phyloP scores from a whole-genome alignment of 2,329 filamentous ascomycete genomes.

The Beauveria asiatica region DNA sequence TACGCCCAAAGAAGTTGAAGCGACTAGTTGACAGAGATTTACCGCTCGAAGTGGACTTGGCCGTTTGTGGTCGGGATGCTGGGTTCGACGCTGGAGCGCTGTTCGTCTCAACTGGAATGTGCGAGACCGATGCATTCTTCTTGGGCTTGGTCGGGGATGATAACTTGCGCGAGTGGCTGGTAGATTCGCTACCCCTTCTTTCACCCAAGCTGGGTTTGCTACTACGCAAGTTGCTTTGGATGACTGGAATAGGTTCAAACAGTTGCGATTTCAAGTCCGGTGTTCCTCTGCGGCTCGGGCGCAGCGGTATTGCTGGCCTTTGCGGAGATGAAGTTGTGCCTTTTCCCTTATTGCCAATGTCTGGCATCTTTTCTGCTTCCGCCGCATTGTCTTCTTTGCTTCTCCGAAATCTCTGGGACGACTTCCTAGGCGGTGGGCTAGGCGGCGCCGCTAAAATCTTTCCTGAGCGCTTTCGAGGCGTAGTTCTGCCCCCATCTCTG shows the following conservation, averaged over 20 bases:
- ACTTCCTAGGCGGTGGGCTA: slow-evolving; percentile 54
- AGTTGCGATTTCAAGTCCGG: slow-evolving; percentile 51
- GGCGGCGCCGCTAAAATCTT: slow-evolving; percentile 42
- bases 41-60: slow-evolving; percentile 42
- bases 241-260: slow-evolving; percentile 42
- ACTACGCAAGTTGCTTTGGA: slow-evolving; percentile 53
- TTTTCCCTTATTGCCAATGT: slow-evolving; percentile 19
- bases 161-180: slow-evolving; percentile 18
- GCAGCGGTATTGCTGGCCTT: slow-evolving; percentile 13
- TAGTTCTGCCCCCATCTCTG: slow-evolving; percentile 38
- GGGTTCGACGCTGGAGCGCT: not conserved
- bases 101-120: slow-evolving; percentile 15
- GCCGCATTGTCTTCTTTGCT: slow-evolving; percentile 23
- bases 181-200: slow-evolving; percentile 36
- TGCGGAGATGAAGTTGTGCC: slow-evolving; percentile 19
- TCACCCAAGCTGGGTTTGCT: slow-evolving; percentile 35
- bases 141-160: slow-evolving; percentile 21
- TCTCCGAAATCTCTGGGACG: slow-evolving; percentile 46
- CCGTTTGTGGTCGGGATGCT: not conserved
- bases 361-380: slow-evolving; percentile 25
- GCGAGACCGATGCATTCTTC: slow-evolving; percentile 25
- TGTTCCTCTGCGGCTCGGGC: slow-evolving; percentile 63
- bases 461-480: slow-evolving; percentile 33
- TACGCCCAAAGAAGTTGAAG: slow-evolving; percentile 71
- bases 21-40: slow-evolving; percentile 51